These are phyloP conservation scores for Carex sylvatica DNA, from an alignment of 202 grass and related monocot genomes.

Conservation along the genomic window DNA sequence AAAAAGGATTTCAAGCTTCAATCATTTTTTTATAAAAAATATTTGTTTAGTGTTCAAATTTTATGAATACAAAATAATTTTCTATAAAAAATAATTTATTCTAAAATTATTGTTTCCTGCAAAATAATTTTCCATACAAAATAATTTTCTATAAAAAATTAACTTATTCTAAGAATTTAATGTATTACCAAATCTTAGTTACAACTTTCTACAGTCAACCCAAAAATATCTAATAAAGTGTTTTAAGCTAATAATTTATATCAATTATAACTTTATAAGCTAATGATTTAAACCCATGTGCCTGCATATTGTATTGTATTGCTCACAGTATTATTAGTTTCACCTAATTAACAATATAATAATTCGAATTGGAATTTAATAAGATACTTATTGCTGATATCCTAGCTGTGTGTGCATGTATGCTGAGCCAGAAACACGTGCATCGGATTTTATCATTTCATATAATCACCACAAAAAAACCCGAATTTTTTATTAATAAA, in stretches of 20 bases:
- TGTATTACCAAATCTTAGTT: not conserved
- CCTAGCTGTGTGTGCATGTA: not conserved
- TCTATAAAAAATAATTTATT: too few species aligned
- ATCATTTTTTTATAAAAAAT: too few species aligned
- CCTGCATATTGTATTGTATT: not conserved
- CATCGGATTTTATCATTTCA: not conserved
- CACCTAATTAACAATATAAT: not conserved
- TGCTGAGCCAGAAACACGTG: slow-evolving; percentile 19
- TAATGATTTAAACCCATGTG: slow-evolving; percentile 6
- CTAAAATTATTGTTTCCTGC: too few species aligned
- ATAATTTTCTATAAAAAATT: too few species aligned
- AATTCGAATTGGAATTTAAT: not conserved
- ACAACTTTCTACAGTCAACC: not conserved
- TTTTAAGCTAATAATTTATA: not conserved
- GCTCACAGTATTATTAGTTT: not conserved
- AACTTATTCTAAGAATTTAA: not conserved
- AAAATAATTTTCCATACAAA: too few species aligned
- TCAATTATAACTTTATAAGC: slow-evolving; percentile 3
- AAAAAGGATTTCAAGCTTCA: too few species aligned
- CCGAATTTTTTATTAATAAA: too few species aligned
- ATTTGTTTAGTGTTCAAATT: too few species aligned
- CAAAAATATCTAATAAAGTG: not conserved
- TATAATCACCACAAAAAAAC: not conserved
- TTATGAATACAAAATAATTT: too few species aligned
- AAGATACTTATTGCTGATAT: not conserved